phyloP scores from a whole-genome alignment of 2,329 filamentous ascomycete genomes.

The Aspergillus pseudonomiae region DNA sequence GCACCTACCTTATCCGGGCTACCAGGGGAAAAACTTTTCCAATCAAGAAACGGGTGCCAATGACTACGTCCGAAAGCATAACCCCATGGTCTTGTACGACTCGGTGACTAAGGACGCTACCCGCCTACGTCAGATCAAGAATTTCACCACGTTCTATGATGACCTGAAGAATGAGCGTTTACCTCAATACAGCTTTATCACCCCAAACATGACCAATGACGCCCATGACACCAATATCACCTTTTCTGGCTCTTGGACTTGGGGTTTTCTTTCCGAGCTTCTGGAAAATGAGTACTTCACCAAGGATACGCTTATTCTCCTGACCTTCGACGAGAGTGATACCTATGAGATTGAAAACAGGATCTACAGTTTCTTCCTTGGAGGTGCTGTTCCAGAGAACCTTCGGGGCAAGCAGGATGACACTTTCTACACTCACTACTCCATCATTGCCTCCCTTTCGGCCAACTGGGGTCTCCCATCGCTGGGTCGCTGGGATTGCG shows the following conservation, averaged over 20 bases:
- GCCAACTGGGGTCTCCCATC: constrained; percentile 72
- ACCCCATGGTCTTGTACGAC: constrained; percentile 67
- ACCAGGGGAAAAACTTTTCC: constrained; percentile 58
- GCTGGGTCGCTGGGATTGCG: constrained; percentile 72
- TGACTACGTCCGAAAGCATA: constrained; percentile 85
- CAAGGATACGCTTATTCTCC: constrained; percentile 73
- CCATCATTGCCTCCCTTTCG: constrained; percentile 66
- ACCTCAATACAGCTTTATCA: constrained; percentile 67
- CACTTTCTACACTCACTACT: constrained; percentile 75
- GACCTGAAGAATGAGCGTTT: constrained; percentile 67
- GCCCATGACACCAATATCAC: constrained; percentile 75
- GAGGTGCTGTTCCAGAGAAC: constrained; percentile 68
- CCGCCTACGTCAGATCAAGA: constrained; percentile 72
- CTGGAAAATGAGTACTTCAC: constrained; percentile 72
- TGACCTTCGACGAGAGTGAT: constrained; percentile 84
- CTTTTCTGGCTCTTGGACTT: constrained; percentile 69
- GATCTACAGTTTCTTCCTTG: constrained; percentile 71
- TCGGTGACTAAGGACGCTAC: constrained; percentile 60
- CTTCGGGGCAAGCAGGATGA: constrained; percentile 69
- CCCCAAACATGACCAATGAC: constrained; percentile 63
- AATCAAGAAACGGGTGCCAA: constrained; percentile 65
- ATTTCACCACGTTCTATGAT: constrained; percentile 68
- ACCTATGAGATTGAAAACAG: constrained; percentile 69
- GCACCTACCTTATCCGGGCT: constrained; percentile 75
- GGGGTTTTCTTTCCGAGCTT: constrained; percentile 70